A percentile compares a stretch with the other conserved stretches of the same genome.
Evolutionary conservation across 2,329 filamentous ascomycete genomes (phyloP).

Genomic region (Davidsoniella neocaledoniae): DNA sequence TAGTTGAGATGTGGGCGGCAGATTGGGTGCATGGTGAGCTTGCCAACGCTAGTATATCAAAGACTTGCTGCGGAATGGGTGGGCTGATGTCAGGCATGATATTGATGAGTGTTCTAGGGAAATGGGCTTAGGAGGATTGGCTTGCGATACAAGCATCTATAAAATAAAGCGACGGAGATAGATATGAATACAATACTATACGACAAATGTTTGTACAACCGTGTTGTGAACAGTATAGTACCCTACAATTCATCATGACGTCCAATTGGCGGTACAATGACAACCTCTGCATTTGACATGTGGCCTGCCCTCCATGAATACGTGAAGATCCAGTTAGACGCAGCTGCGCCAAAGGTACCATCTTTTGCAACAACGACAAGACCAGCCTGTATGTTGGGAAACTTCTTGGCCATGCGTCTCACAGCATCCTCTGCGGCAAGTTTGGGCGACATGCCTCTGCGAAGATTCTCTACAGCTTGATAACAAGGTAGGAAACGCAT

Average conservation of each 20-base stretch:
- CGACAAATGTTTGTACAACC: no score
- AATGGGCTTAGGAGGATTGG: constrained; percentile 41
- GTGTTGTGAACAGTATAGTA: background rate
- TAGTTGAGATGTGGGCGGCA: constrained; percentile 64
- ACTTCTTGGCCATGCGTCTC: constrained; percentile 29
- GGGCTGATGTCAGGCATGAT: constrained; percentile 45
- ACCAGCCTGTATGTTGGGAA: constrained; percentile 29
- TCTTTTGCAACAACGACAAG: constrained; percentile 33
- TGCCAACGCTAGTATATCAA: constrained; percentile 29
- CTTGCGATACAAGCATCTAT: background rate
- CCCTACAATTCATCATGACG: background rate
- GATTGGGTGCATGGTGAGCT: constrained; percentile 54
- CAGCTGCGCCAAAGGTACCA: constrained; percentile 33
- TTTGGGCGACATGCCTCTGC: constrained; percentile 29
- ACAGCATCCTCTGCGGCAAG: constrained; percentile 35
- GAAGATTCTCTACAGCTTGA: constrained; percentile 37
- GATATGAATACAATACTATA: background rate
- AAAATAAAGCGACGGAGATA: no score
- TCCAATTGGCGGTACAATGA: constrained; percentile 20
- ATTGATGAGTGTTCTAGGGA: constrained; percentile 56
- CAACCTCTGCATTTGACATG: constrained; percentile 30
- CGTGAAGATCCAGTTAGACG: constrained; percentile 36
- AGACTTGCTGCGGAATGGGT: constrained; percentile 32
- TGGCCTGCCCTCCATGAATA: constrained; percentile 31
- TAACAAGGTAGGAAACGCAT: constrained; percentile 41